phyloP scores from a whole-genome alignment of 148 eudicot species.

The Nyssa sinensis region DNA sequence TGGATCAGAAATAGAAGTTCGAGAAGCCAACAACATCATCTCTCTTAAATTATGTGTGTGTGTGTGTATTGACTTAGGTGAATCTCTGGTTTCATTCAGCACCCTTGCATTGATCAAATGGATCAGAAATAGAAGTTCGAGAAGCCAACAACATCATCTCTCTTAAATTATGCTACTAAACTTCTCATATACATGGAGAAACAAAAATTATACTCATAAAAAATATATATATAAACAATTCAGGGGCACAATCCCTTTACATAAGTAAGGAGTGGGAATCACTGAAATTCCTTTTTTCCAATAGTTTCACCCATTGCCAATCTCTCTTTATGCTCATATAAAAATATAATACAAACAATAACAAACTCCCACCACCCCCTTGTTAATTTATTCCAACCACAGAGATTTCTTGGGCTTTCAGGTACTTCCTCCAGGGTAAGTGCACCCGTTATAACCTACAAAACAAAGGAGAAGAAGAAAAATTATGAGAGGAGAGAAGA shows the following conservation, averaged over 20 bases:
- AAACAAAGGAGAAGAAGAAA: neutral
- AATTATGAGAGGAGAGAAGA: neutral
- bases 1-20: too few species aligned
- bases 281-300: neutral
- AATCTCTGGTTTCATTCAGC: neutral
- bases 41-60: neutral
- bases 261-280: neutral
- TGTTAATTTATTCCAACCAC: neutral
- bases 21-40: neutral
- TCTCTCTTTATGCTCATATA: neutral
- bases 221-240: neutral
- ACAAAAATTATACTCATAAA: too few species aligned
- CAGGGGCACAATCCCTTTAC: slow-evolving; percentile 1
- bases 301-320: neutral
- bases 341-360: neutral
- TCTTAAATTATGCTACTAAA: neutral
- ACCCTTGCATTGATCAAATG: too few species aligned
- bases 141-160: neutral
- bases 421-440: neutral
- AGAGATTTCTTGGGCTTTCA: neutral
- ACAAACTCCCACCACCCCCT: neutral
- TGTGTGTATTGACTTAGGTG: too few species aligned
- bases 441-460: neutral
- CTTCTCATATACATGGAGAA: neutral
- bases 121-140: neutral